Evolutionary conservation across 2,329 filamentous ascomycete species (phyloP).

Genomic region (Monilinia polystroma): DNA sequence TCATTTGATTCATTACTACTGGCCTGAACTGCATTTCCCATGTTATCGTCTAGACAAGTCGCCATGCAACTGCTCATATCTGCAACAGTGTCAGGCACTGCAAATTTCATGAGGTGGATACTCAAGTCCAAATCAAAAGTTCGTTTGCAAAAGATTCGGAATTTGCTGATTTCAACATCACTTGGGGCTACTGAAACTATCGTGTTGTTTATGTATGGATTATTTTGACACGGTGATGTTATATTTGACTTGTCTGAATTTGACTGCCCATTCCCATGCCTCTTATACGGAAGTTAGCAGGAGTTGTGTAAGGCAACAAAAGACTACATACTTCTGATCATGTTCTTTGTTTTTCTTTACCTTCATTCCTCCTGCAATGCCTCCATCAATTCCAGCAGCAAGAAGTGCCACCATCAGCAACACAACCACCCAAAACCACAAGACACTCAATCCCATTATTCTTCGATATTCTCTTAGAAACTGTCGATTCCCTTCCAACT

Average conservation of each 20-base stretch:
- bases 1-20: too few relatives aligned
- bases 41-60: background rate
- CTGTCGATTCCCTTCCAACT: background rate
- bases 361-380: background rate
- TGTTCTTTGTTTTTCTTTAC: background rate
- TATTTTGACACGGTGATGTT: background rate
- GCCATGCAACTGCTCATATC: conserved; percentile 1
- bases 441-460: conserved; percentile 8
- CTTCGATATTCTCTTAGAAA: background rate
- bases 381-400: background rate
- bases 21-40: background rate
- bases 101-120: background rate
- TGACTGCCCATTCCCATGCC: background rate
- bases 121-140: background rate
- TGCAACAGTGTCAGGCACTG: background rate
- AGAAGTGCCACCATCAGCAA: background rate
- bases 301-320: background rate
- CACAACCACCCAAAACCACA: background rate
- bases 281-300: background rate
- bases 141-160: conserved; percentile 6
- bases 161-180: background rate
- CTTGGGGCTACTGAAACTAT: background rate
- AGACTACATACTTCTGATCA: background rate
- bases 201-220: background rate
- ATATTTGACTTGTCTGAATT: background rate